A percentile compares a stretch with the other conserved stretches of the same genome.
These are phyloP conservation scores for Apiospora saccharicola DNA, from an alignment of 2,329 filamentous ascomycete species.

Conservation along the genomic window DNA sequence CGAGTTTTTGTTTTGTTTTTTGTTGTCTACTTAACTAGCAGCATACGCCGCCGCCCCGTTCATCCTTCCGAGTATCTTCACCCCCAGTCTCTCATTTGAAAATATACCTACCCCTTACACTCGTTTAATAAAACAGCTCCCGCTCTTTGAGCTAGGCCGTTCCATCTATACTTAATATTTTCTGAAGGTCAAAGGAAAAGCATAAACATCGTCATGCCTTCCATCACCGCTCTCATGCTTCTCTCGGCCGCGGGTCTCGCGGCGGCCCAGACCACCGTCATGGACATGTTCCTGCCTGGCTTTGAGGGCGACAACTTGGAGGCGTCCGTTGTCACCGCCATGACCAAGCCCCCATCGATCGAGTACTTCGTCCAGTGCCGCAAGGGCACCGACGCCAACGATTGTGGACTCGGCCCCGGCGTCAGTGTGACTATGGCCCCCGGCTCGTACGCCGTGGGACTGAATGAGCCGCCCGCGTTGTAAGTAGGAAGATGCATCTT, in stretches of 20 bases:
- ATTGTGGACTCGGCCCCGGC: constrained; percentile 25
- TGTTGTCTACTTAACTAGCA: background rate
- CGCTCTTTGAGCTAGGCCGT: background rate
- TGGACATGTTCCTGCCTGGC: constrained; percentile 24
- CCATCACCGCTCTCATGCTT: constrained; percentile 7
- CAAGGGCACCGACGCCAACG: constrained; percentile 13
- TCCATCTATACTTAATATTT: background rate
- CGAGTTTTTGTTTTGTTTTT: background rate
- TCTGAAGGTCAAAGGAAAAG: too few species aligned
- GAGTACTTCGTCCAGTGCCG: constrained; percentile 26
- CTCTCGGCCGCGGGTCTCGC: constrained; percentile 23
- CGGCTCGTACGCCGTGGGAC: constrained; percentile 22
- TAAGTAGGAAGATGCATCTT: constrained; percentile 21
- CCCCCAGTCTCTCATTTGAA: constrained; percentile 1
- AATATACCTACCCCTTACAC: background rate
- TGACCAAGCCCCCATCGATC: constrained; percentile 11
- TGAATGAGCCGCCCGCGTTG: constrained; percentile 22
- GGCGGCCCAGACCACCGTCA: constrained; percentile 19
- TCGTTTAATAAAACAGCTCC: background rate
- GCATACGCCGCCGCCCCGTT: background rate
- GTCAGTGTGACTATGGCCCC: constrained; percentile 27
- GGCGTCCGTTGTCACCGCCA: constrained; percentile 24
- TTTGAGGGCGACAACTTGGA: constrained; percentile 15
- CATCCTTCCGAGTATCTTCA: background rate
- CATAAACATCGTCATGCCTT: background rate